Conservation (phyloP, 345 rosid species). For the Citrus glauca region DNA sequence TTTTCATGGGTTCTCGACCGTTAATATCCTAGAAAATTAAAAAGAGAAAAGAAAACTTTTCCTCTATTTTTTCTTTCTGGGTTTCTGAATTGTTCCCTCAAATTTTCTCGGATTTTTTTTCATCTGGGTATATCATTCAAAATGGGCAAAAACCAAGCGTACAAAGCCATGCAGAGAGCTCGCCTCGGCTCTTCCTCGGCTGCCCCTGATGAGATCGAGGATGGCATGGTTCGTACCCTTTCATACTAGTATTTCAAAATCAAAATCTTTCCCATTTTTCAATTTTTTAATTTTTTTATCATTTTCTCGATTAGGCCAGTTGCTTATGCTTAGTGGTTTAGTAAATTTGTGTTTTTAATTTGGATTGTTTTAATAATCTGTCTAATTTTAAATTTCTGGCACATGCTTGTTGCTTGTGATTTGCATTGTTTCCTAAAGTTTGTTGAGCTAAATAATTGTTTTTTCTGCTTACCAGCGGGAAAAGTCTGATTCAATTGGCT, state of each 20-base stretch:
- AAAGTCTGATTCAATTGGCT: neutral
- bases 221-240: constrained; percentile 99
- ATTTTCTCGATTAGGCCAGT: neutral
- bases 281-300: too few species aligned
- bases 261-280: neutral
- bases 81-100: neutral
- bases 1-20: constrained; percentile 7
- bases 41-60: neutral
- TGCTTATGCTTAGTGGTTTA: neutral
- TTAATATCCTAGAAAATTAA: neutral
- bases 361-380: neutral
- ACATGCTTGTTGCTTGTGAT: neutral
- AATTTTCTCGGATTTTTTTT: neutral
- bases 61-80: neutral
- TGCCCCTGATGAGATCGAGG: constrained; percentile 85
- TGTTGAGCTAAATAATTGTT: neutral
- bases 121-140: constrained; percentile 17
- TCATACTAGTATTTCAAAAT: constrained; percentile 30
- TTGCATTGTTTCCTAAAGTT: neutral
- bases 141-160: constrained; percentile 98
- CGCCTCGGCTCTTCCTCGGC: constrained; percentile 83
- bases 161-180: constrained; percentile 98
- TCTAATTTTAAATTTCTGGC: neutral
- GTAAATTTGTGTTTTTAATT: neutral
- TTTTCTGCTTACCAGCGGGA: neutral